A percentile compares a stretch with the other conserved stretches of the same genome.
phyloP scores from a whole-genome alignment of 352 stramenopile genomes.

The Pythium scleroteichum region DNA sequence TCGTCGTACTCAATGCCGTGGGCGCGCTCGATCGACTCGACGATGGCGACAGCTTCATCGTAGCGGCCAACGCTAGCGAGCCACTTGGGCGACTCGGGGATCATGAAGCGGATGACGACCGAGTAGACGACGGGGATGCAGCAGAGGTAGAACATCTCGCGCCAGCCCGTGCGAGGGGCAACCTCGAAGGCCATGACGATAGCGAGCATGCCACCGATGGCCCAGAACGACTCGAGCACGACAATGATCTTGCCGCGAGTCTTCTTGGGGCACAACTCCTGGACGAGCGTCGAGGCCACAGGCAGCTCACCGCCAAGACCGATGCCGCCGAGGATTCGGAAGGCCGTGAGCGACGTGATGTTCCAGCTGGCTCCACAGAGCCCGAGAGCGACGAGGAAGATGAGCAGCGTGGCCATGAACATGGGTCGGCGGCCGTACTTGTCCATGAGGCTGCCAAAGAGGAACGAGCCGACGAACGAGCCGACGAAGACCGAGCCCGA shows the following conservation, averaged over 20 bases:
- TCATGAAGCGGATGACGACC: constrained; percentile 45
- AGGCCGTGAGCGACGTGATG: constrained; percentile 52
- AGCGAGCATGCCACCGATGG: constrained; percentile 58
- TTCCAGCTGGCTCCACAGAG: constrained; percentile 53
- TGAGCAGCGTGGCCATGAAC: constrained; percentile 67
- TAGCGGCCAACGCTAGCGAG: constrained; percentile 63
- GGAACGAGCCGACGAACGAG: constrained; percentile 62
- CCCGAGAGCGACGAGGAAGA: constrained; percentile 53
- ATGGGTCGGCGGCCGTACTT: constrained; percentile 64
- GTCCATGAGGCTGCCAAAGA: constrained; percentile 59
- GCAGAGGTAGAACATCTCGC: constrained; percentile 57
- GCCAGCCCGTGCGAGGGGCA: constrained; percentile 55
- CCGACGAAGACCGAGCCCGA: constrained; percentile 58
- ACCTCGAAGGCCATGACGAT: constrained; percentile 52
- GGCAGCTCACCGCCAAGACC: constrained; percentile 64
- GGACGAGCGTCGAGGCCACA: constrained; percentile 56
- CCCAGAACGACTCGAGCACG: constrained; percentile 68
- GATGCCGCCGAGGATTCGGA: constrained; percentile 65
- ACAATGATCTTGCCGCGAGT: constrained; percentile 66
- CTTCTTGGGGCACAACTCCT: constrained; percentile 58
- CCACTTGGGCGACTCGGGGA: constrained; percentile 77
- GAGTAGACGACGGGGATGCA: constrained; percentile 55
- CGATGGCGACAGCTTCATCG: constrained; percentile 57
- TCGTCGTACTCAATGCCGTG: constrained; percentile 51
- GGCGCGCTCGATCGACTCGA: constrained; percentile 51